Percentiles rank a stretch among this genome's conserved stretches.
Conservation (phyloP, 805 yeast species). For the Saccharomycopsis sp. region DNA sequence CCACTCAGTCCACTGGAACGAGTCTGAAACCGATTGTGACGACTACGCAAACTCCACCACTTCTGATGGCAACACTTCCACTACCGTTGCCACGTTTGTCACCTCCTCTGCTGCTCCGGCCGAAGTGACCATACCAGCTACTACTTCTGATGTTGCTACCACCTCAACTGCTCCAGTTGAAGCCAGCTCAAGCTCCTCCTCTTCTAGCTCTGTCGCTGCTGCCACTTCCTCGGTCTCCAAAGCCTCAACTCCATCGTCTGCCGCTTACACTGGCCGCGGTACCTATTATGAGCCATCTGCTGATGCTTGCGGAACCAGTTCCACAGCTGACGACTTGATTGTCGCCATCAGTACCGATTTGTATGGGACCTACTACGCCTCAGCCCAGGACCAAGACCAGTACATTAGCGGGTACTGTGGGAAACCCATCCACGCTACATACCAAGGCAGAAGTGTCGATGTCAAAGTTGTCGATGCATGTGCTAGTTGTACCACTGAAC, state of each 20-base stretch:
- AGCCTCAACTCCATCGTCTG: slow-evolving; percentile 22
- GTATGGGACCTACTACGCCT: slow-evolving; percentile 30
- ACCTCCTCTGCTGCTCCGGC: background rate
- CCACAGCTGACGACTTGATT: slow-evolving; percentile 38
- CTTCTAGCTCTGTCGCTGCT: slow-evolving; percentile 4
- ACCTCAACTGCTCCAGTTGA: background rate
- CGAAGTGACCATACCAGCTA: background rate
- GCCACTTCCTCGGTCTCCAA: slow-evolving; percentile 16
- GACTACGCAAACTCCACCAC: background rate
- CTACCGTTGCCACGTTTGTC: background rate
- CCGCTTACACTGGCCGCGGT: slow-evolving; percentile 31
- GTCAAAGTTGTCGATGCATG: slow-evolving; percentile 53
- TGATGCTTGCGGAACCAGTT: slow-evolving; percentile 43
- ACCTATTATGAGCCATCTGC: slow-evolving; percentile 33
- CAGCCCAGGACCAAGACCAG: slow-evolving; percentile 35
- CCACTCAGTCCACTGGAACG: background rate
- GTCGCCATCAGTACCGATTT: slow-evolving; percentile 42
- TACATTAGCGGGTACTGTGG: slow-evolving; percentile 40
- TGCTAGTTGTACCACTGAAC: slow-evolving; percentile 41
- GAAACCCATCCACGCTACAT: slow-evolving; percentile 37
- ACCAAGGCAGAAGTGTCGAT: slow-evolving; percentile 41
- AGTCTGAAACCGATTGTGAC: background rate
- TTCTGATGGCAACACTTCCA: background rate
- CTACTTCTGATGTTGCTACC: background rate
- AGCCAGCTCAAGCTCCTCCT: slow-evolving; percentile 2